Base-by-base conservation (phyloP, 2,329 filamentous ascomycete genomes). In the Alternaria viburni region DNA sequence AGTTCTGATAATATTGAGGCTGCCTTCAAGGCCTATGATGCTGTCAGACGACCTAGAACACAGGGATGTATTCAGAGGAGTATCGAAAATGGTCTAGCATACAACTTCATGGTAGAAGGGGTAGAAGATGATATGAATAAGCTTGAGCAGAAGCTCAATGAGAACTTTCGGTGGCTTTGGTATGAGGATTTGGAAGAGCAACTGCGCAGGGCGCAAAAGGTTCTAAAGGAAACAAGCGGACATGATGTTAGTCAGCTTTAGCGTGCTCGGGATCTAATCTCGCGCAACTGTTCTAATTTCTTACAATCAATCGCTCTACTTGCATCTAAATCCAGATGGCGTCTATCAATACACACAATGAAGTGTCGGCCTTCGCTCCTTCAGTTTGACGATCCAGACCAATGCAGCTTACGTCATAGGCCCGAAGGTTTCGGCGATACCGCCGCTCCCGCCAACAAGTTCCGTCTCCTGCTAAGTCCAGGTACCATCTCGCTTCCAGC, bases 1-100 rank as follows among this genome's bases (percentile, higher is more conserved):
- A 54, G 26, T 6, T 19, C 54, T 15, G 64, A 59, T 4, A 51
- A 66, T 36, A 63, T 82, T 4, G 69, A 72, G 61, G 61, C 59
- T 23, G 80, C 79, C 0, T 81, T 83, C 58, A 54, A 63, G 25
- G 79, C 75, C 1, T 83, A 76, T 54, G 80, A 83, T 65, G 30
- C 57, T 7, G 69, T 78, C 2, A 60, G 81, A 43, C 65, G 80
- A 54, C 77, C 76, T 12, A 66, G 81, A 45, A 79, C 77, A 3
- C 79, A 83, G 66, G 67, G 71, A 41, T 67, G 80, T 26, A 77
- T 80, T 23, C 62, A 76, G 30, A 66, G 76, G 44, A 77, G 74
- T 56, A 41, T 63, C 15, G 28, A 65, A 13, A 59, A 66, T 5
- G 79, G 79, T 3, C 43, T 65, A 52, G 59, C 51, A 19, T 65